Evolutionary conservation across 2,329 filamentous ascomycete species (phyloP), one percentile per base, ranked within the genome.

Genomic region (Apiospora phragmitis): DNA sequence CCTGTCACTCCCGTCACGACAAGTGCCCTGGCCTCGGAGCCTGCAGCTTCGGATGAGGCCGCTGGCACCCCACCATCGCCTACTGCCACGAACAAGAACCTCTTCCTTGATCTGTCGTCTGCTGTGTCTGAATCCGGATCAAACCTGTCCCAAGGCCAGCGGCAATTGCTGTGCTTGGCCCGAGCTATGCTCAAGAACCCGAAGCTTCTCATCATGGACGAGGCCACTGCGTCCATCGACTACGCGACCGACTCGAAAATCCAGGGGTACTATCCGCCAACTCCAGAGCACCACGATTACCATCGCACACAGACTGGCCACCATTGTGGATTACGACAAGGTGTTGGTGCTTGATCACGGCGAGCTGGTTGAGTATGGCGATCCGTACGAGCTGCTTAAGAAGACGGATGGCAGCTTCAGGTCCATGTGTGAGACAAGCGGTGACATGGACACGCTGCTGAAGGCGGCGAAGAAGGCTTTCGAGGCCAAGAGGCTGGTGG

Each of bases 241-340:
- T 98, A 98, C 82, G 92, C 91, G 6, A 99, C 96, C 1, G 96
- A 99, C 78, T 88, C 92, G 67, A 98, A 97, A 84, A 98, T 99
- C 75, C 96, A 99, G 82, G 94, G 94, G 94, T 77, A 98, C 96
- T 0, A 95, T 99, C 72, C 92, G 94, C n/a, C 93, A 97, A 80
- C 88, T 98, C 76, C 92, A 91, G 74, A 94, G 94, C 80, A 99
- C 96, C 0, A 97, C 97, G 72, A 93, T 98, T 79, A 98, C 96
- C 0, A 98, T 99, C 77, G 96, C 96, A 0, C 96, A 99, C 82
- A 90, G 96, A 24, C 86, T 99, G 74, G 94, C 97, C 79, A 99
- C 96, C 0, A 98, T 99, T 81, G 95, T 96, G 38, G 96, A 99
- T 80, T 99, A 98, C 78, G 96, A 99, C 83, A 97, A 97, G 85